Percentiles rank a stretch among this genome's conserved stretches.
Conservation (phyloP, 768 basidiomycete species). For the Xerocomellus amylosporus region DNA sequence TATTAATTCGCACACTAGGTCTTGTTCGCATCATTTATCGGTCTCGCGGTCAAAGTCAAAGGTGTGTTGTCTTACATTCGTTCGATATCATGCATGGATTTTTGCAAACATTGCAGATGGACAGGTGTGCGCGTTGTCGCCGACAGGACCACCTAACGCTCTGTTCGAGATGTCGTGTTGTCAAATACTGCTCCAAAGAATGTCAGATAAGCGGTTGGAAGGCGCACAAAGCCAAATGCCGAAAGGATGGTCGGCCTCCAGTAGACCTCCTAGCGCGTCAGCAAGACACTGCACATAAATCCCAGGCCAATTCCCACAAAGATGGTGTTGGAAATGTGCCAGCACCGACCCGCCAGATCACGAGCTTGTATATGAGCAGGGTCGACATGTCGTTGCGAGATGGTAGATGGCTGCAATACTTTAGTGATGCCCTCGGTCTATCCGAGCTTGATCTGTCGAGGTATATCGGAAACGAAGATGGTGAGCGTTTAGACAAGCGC, state of each 20-base stretch:
- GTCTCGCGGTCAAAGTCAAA: neutral
- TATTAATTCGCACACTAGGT: neutral
- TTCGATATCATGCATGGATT: neutral
- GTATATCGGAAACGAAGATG: constrained; percentile 1
- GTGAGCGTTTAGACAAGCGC: neutral
- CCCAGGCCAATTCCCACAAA: neutral
- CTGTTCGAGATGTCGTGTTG: neutral
- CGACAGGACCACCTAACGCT: neutral
- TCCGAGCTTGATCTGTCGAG: constrained; percentile 1
- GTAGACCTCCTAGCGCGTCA: neutral
- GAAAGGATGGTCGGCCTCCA: neutral
- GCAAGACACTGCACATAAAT: neutral
- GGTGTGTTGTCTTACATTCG: neutral
- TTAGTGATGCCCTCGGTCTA: neutral
- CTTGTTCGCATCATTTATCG: no score
- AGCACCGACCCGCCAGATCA: neutral
- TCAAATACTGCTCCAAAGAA: neutral
- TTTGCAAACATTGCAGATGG: neutral
- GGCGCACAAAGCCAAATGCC: neutral
- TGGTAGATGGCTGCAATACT: neutral
- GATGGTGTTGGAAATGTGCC: neutral
- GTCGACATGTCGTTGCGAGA: neutral
- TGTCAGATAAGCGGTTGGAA: constrained; percentile 1
- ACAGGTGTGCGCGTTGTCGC: neutral
- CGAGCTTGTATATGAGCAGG: neutral